Evolutionary conservation across 1,284 basidiomycete genomes (phyloP).

Genomic region (Fomitiporia mediterranea): DNA sequence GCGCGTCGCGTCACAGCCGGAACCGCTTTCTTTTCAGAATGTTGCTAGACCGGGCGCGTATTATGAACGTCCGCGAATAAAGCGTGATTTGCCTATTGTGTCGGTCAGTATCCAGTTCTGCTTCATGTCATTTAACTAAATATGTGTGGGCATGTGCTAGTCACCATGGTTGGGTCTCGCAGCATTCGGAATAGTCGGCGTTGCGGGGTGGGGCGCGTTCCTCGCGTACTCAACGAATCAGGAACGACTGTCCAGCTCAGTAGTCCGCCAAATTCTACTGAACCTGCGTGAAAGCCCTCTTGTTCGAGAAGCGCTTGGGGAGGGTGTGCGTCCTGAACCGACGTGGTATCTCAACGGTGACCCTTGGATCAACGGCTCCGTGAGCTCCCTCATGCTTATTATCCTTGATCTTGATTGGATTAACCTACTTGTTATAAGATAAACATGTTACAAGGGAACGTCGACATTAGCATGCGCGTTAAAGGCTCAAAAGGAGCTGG

Average conservation of each 20-base stretch:
- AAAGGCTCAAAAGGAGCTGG: constrained; percentile 71
- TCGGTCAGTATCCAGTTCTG: constrained; percentile 6
- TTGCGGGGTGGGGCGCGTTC: constrained; percentile 63
- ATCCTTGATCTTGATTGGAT: not conserved
- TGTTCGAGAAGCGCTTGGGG: constrained; percentile 49
- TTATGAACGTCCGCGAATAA: constrained; percentile 18
- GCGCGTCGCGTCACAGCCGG: constrained; percentile 5
- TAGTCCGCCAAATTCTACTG: constrained; percentile 60
- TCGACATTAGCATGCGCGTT: constrained; percentile 70
- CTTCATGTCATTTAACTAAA: not conserved
- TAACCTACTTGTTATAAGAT: constrained; percentile 39
- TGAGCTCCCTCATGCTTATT: constrained; percentile 32
- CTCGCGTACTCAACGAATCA: constrained; percentile 67
- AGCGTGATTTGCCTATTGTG: constrained; percentile 17
- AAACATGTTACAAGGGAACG: constrained; percentile 67
- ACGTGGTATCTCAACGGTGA: constrained; percentile 76
- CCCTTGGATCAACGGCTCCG: constrained; percentile 64
- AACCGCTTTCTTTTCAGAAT: constrained; percentile 8
- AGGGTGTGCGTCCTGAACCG: constrained; percentile 65
- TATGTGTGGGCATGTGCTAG: constrained; percentile 26
- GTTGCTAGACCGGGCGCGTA: constrained; percentile 19
- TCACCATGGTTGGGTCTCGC: constrained; percentile 58
- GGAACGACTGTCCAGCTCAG: constrained; percentile 72
- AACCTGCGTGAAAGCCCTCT: constrained; percentile 50
- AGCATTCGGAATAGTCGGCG: constrained; percentile 45